These are phyloP conservation scores for Trematosphaeria pertusa DNA, from an alignment of 2,329 filamentous ascomycete species.

Conservation along the genomic window DNA sequence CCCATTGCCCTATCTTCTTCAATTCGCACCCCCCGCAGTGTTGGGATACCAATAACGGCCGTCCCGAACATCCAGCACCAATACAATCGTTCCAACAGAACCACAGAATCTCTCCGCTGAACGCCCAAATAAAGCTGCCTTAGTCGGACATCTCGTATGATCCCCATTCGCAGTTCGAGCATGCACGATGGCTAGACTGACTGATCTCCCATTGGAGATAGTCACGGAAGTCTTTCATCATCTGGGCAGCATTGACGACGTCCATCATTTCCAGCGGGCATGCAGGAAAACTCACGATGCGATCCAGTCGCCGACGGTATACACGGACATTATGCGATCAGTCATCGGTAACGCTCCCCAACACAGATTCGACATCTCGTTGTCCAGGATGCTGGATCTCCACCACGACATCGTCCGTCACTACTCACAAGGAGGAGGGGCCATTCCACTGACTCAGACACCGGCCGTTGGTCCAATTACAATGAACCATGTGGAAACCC, in stretches of 20 bases:
- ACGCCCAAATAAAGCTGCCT: too few relatives aligned
- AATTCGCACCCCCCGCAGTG: too few relatives aligned
- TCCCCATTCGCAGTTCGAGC: too few relatives aligned
- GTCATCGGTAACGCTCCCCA: slow-evolving; percentile 21
- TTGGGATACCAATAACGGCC: too few relatives aligned
- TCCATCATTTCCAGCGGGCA: slow-evolving; percentile 26
- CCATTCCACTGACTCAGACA: slow-evolving; percentile 10
- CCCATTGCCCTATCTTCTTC: too few relatives aligned
- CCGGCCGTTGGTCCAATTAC: too few relatives aligned
- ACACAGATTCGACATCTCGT: slow-evolving; percentile 30
- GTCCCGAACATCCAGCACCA: too few relatives aligned
- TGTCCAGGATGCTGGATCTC: slow-evolving; percentile 25
- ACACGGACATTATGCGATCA: slow-evolving; percentile 33
- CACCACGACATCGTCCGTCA: slow-evolving; percentile 26
- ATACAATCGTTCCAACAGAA: too few relatives aligned
- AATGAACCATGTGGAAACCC: slow-evolving; percentile 16
- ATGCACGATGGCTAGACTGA: too few relatives aligned
- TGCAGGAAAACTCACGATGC: slow-evolving; percentile 20
- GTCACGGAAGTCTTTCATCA: slow-evolving; percentile 22
- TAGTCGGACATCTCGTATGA: too few relatives aligned
- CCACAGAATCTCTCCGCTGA: too few relatives aligned
- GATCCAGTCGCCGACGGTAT: slow-evolving; percentile 17
- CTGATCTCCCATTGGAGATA: too few relatives aligned
- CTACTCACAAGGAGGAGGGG: slow-evolving; percentile 8
- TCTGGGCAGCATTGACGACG: slow-evolving; percentile 37